Evolutionary conservation across 1,284 basidiomycete genomes (phyloP).

Genomic region (Xanthoconium separans): DNA sequence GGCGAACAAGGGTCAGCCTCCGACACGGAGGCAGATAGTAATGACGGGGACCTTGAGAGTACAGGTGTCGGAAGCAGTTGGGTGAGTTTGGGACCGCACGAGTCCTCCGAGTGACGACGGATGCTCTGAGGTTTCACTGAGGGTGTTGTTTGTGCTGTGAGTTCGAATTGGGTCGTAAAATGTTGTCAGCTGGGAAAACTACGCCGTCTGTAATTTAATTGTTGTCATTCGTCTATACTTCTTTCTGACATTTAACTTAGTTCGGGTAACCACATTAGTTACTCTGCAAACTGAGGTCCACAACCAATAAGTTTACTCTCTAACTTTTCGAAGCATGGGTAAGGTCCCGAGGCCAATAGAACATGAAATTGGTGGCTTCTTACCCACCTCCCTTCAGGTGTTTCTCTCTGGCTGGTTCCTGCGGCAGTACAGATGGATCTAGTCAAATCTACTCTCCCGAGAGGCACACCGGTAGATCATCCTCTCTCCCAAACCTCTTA

Average conservation of each 20-base stretch:
- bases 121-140: neutral
- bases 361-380: neutral
- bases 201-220: constrained; percentile 18
- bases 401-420: constrained; percentile 67
- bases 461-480: constrained; percentile 17
- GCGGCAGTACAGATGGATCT: constrained; percentile 35
- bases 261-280: neutral
- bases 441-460: constrained; percentile 48
- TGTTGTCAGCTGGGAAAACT: neutral
- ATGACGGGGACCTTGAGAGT: constrained; percentile 44
- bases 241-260: neutral
- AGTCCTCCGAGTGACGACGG: constrained; percentile 19
- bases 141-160: neutral
- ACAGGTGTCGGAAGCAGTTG: constrained; percentile 56
- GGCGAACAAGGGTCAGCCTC: constrained; percentile 44
- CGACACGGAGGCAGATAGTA: constrained; percentile 67
- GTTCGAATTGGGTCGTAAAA: neutral
- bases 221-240: neutral
- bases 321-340: constrained; percentile 19
- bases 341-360: constrained; percentile 4
- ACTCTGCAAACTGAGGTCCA: neutral
- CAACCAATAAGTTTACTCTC: neutral
- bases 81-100: constrained; percentile 52
- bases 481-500: constrained; percentile 39
- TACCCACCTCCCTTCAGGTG: constrained; percentile 35